A percentile compares a stretch with the other conserved stretches of the same genome.
phyloP scores from a whole-genome alignment of 2,329 filamentous ascomycete species.

The Claviceps paspali region DNA sequence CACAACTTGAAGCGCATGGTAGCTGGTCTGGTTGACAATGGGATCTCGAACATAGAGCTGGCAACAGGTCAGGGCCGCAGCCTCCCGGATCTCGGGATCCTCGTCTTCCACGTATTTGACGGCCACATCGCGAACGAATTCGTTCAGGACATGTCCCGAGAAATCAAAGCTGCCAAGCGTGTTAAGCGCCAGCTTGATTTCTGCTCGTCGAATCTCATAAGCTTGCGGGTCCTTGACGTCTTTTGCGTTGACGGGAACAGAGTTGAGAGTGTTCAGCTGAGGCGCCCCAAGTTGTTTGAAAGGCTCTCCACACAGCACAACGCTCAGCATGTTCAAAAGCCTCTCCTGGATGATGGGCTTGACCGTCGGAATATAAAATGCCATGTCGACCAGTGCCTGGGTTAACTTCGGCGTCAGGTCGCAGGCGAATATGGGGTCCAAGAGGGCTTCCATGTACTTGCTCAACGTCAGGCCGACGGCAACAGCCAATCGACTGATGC shows the following conservation, averaged over 20 bases:
- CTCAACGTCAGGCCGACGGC: conserved; percentile 92
- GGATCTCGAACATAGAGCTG: conserved; percentile 94
- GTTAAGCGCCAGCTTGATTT: conserved; percentile 85
- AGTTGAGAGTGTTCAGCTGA: conserved; percentile 60
- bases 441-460: conserved; percentile 92
- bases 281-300: conserved; percentile 89
- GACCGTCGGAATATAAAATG: conserved; percentile 92
- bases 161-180: conserved; percentile 98
- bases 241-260: conserved; percentile 70
- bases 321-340: conserved; percentile 83
- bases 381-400: conserved; percentile 94
- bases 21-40: conserved; percentile 94
- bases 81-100: conserved; percentile 82
- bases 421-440: conserved; percentile 94
- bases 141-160: conserved; percentile 79
- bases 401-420: conserved; percentile 87
- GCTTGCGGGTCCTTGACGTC: conserved; percentile 73
- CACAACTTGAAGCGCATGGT: conserved; percentile 92
- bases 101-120: conserved; percentile 97
- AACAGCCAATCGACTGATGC: conserved; percentile 89
- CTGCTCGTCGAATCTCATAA: conserved; percentile 66
- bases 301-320: conserved; percentile 80
- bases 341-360: conserved; percentile 88
- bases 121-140: conserved; percentile 95
- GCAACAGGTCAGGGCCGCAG: conserved; percentile 90